Evolutionary conservation across 164 flowering plant genomes (phyloP).

Genomic region (Annona squamosa): DNA sequence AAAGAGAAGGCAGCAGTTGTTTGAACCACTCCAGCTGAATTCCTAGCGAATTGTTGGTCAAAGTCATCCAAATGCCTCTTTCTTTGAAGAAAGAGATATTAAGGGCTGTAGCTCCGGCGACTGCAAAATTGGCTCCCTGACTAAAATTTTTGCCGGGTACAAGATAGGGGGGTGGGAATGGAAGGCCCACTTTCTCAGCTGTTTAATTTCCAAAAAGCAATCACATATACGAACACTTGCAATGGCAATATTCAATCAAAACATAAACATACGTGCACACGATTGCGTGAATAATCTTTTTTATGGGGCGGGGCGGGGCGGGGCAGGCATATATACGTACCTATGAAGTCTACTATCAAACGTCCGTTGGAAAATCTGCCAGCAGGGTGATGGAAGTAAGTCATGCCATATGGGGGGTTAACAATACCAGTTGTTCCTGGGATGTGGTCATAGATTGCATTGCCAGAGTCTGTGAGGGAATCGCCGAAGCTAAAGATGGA

Average conservation of each 20-base stretch:
- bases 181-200: slow-evolving; percentile 21
- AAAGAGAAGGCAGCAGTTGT: slow-evolving; percentile 4
- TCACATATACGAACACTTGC: neutral
- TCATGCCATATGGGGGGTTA: slow-evolving; percentile 30
- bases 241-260: no score
- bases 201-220: neutral
- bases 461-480: slow-evolving; percentile 36
- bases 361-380: slow-evolving; percentile 40
- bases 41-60: slow-evolving; percentile 16
- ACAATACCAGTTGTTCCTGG: no score
- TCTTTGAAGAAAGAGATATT: slow-evolving; percentile 19
- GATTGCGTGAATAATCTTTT: no score
- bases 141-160: slow-evolving; percentile 5
- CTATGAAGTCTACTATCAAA: slow-evolving; percentile 30
- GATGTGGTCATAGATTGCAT: slow-evolving; percentile 1
- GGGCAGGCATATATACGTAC: neutral
- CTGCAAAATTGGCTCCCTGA: slow-evolving; percentile 49
- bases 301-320: no score
- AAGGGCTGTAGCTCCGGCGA: slow-evolving; percentile 46
- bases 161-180: slow-evolving; percentile 34
- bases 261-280: no score
- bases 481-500: slow-evolving; percentile 36
- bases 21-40: slow-evolving; percentile 31
- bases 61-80: slow-evolving; percentile 5
- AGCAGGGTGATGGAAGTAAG: slow-evolving; percentile 30